Evolutionary conservation across 148 eudicot species (phyloP).

Genomic region (Amaranthus hypochondriacus): DNA sequence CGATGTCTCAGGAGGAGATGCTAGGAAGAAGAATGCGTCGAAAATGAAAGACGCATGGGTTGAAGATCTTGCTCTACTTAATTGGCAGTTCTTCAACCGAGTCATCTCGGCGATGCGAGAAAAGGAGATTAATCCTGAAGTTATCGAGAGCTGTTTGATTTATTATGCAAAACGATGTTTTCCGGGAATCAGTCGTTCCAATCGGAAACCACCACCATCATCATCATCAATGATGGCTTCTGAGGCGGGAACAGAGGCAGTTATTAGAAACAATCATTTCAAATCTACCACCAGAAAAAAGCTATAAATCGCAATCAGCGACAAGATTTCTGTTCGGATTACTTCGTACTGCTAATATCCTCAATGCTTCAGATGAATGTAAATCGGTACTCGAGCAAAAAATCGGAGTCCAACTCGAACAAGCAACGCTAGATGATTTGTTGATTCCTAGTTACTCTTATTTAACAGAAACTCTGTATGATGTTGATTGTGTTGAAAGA

Average conservation of each 20-base stretch:
- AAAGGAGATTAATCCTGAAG: conserved; percentile 44
- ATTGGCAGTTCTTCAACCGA: conserved; percentile 44
- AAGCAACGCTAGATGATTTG: conserved; percentile 78
- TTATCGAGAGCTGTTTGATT: conserved; percentile 68
- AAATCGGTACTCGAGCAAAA: conserved; percentile 56
- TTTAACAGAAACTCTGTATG: conserved; percentile 80
- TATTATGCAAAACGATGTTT: conserved; percentile 57
- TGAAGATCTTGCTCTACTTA: conserved; percentile 56
- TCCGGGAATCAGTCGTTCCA: conserved; percentile 65
- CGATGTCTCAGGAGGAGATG: conserved; percentile 17
- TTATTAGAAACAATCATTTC: conserved; percentile 51
- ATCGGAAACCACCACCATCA: conserved; percentile 28
- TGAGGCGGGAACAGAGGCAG: conserved; percentile 67
- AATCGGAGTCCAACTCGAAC: conserved; percentile 72
- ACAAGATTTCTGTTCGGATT: conserved; percentile 61
- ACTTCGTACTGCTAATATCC: conserved; percentile 65
- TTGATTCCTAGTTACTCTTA: conserved; percentile 93
- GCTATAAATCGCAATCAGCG: conserved; percentile 32
- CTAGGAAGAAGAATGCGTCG: background rate
- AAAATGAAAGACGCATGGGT: conserved; percentile 42
- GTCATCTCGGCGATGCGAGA: conserved; percentile 54
- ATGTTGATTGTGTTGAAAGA: conserved; percentile 84
- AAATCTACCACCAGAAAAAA: conserved; percentile 45
- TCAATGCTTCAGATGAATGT: conserved; percentile 46
- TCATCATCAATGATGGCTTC: conserved; percentile 49